phyloP scores from a whole-genome alignment of 2,329 filamentous ascomycete species.

The Trichoderma oligosporum region DNA sequence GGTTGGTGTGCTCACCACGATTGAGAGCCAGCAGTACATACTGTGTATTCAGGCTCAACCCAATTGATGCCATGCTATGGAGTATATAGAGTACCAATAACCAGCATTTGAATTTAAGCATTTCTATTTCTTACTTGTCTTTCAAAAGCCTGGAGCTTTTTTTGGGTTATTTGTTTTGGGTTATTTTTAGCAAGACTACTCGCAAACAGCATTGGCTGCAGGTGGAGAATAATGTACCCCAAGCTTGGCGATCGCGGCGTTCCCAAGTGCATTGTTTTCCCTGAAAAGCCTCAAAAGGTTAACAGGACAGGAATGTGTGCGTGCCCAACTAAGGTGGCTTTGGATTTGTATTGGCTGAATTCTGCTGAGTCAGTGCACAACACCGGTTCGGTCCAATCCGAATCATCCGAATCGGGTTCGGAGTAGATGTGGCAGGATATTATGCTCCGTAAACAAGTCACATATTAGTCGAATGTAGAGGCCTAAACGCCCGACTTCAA shows the following conservation, averaged over 20 bases:
- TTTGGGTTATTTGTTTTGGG: too few species aligned
- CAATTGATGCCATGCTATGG: too few species aligned
- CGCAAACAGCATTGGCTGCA: too few species aligned
- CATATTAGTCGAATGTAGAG: neutral
- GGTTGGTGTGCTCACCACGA: neutral
- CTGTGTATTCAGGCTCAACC: too few species aligned
- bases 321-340: neutral
- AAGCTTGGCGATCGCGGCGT: neutral
- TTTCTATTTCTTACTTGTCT: too few species aligned
- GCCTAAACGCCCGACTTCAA: neutral
- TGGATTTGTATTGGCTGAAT: constrained; percentile 3
- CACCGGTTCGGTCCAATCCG: neutral
- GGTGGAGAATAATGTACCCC: neutral
- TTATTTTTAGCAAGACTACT: too few species aligned
- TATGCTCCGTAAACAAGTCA: neutral
- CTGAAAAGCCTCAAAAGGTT: neutral
- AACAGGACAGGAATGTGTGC: constrained; percentile 5
- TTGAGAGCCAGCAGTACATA: too few species aligned
- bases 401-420: neutral
- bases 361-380: neutral
- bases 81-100: too few species aligned
- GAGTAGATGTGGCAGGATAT: neutral
- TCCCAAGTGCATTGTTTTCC: constrained; percentile 2
- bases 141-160: neutral
- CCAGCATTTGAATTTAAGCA: too few species aligned